Percentiles rank a stretch among this genome's conserved stretches.
Conservation (phyloP, 2,329 filamentous ascomycete genomes). For the Emmonsiellopsis sp. region DNA sequence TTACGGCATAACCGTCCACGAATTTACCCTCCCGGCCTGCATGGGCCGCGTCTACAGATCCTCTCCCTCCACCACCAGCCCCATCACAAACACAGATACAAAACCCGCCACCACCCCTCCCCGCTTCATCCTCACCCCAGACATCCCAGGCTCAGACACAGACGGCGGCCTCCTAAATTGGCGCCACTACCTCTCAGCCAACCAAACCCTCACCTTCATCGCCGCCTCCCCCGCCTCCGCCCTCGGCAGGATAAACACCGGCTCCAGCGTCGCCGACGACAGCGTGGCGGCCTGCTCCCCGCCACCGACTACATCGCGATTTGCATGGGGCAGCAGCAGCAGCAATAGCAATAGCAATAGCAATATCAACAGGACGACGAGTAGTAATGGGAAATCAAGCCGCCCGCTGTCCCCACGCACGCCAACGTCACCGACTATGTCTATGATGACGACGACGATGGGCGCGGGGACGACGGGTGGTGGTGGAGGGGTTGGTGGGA, state of each 20-base stretch:
- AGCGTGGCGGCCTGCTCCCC: constrained; percentile 1
- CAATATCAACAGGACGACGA: constrained; percentile 1
- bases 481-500: neutral
- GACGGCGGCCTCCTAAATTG: constrained; percentile 36
- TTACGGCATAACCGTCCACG: constrained; percentile 23
- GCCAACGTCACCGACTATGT: constrained; percentile 11
- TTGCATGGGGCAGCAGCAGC: constrained; percentile 6
- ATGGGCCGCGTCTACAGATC: constrained; percentile 26
- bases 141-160: constrained; percentile 31
- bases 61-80: neutral
- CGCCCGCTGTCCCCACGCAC: constrained; percentile 7
- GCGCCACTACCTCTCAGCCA: constrained; percentile 34
- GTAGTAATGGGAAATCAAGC: constrained; percentile 2
- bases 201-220: constrained; percentile 29
- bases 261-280: constrained; percentile 8
- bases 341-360: constrained; percentile 5
- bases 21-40: constrained; percentile 33
- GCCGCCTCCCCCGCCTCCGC: constrained; percentile 23
- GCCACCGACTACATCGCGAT: constrained; percentile 9
- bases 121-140: constrained; percentile 31
- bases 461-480: neutral
- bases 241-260: constrained; percentile 6
- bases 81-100: neutral
- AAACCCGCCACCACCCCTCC: constrained; percentile 16
- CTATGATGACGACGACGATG: neutral